phyloP scores from a whole-genome alignment of 805 yeast genomes.

The Wickerhamiella nectarea region DNA sequence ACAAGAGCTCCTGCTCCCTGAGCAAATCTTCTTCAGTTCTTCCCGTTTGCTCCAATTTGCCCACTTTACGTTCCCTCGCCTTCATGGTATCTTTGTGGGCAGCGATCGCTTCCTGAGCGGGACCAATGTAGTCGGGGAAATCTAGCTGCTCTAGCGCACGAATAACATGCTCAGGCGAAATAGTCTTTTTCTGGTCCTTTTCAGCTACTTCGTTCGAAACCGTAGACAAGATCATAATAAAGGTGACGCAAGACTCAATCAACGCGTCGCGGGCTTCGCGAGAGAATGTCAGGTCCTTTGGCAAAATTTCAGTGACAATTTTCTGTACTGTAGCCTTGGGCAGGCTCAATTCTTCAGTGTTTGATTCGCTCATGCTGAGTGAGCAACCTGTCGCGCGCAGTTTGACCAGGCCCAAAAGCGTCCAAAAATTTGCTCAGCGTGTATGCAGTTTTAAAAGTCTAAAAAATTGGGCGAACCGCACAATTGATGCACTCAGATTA shows the following conservation, averaged over 20 bases:
- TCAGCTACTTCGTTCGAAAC: conserved; percentile 95
- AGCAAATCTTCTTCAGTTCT: conserved; percentile 83
- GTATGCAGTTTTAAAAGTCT: too few species aligned
- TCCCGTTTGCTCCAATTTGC: conserved; percentile 87
- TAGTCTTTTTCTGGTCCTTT: conserved; percentile 88
- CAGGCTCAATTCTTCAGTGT: conserved; percentile 26
- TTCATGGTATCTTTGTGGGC: conserved; percentile 84
- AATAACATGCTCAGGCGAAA: conserved; percentile 90
- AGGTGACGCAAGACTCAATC: conserved; percentile 91
- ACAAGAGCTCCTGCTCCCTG: conserved; percentile 83
- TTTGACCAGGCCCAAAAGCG: background rate
- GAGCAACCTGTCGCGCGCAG: background rate
- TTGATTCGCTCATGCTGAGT: conserved; percentile 17
- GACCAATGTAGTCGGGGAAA: conserved; percentile 69
- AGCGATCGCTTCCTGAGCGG: conserved; percentile 60
- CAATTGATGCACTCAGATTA: too few species aligned
- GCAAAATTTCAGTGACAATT: conserved; percentile 78
- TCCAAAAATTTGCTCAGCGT: background rate
- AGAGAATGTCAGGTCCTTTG: conserved; percentile 74
- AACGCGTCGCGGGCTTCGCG: conserved; percentile 91
- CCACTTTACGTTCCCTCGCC: conserved; percentile 75
- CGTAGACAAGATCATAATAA: conserved; percentile 85
- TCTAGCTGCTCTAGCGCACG: conserved; percentile 81
- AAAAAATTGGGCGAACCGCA: too few species aligned
- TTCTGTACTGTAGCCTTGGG: conserved; percentile 83